Evolutionary conservation across 345 rosid species (phyloP).

Genomic region (Salix brachista): DNA sequence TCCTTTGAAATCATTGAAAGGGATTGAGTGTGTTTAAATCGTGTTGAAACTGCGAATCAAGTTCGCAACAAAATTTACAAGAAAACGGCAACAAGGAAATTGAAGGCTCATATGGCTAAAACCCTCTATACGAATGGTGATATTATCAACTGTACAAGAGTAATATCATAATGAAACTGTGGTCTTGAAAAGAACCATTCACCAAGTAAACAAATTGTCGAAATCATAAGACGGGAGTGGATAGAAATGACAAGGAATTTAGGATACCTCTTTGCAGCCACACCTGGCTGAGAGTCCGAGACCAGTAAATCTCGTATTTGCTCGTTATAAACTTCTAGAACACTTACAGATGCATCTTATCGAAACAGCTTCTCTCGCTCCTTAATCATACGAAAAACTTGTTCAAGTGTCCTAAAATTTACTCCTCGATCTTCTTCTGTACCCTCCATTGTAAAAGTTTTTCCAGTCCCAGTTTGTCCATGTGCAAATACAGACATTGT

Average conservation of each 20-base stretch:
- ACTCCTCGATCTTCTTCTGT: constrained; percentile 88
- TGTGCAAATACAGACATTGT: constrained; percentile 93
- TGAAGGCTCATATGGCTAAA: neutral
- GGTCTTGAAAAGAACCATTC: neutral
- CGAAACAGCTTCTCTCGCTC: constrained; percentile 54
- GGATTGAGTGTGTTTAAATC: neutral
- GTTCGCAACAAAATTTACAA: neutral
- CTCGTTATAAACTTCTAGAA: constrained; percentile 93
- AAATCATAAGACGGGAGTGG: neutral
- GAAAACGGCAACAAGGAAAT: neutral
- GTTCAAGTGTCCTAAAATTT: constrained; percentile 81
- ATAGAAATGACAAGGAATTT: neutral
- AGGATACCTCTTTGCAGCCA: constrained; percentile 58
- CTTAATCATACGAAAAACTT: constrained; percentile 59
- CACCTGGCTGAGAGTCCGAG: constrained; percentile 52
- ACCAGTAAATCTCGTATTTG: constrained; percentile 82
- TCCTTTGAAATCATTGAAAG: neutral
- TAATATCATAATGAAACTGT: neutral
- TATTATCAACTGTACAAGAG: neutral
- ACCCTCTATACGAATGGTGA: neutral
- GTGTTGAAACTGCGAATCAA: neutral
- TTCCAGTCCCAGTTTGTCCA: constrained; percentile 96
- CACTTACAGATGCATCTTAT: constrained; percentile 88
- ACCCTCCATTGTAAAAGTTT: constrained; percentile 95
- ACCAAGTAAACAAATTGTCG: neutral